Conservation (phyloP, 169 alveolate species). For the Plasmodium vivax region DNA sequence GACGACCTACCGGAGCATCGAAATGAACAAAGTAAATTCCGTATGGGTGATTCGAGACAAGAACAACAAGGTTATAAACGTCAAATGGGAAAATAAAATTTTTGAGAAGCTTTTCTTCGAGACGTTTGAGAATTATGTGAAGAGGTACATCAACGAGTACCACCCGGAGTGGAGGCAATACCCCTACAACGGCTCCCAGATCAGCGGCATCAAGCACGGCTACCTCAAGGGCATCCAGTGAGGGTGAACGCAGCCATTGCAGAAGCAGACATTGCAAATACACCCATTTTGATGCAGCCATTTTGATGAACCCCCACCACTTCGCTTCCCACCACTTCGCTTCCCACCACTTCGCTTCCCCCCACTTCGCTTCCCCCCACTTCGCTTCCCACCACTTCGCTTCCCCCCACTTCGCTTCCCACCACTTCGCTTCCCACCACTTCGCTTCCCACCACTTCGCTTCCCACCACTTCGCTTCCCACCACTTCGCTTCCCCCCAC, state of each 20-base stretch:
- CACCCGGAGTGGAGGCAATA: constrained; percentile 79
- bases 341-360: too few relatives aligned
- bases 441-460: too few relatives aligned
- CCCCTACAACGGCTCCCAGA: constrained; percentile 60
- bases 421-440: too few relatives aligned
- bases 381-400: too few relatives aligned
- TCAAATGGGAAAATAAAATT: constrained; percentile 85
- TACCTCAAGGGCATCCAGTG: constrained; percentile 18
- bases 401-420: too few relatives aligned
- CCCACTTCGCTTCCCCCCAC: too few relatives aligned
- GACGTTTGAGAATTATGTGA: constrained; percentile 80
- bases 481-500: too few relatives aligned
- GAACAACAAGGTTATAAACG: constrained; percentile 81
- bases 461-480: too few relatives aligned
- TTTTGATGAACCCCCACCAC: neutral
- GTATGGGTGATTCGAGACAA: constrained; percentile 86
- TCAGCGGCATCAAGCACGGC: constrained; percentile 22
- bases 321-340: too few relatives aligned
- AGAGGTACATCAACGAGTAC: constrained; percentile 76
- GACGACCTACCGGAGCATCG: constrained; percentile 66
- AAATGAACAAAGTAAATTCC: constrained; percentile 74
- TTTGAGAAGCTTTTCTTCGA: constrained; percentile 85
- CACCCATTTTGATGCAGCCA: too few relatives aligned
- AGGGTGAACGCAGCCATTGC: neutral
- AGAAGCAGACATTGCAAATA: too few relatives aligned